Percentiles rank a stretch among this genome's conserved stretches.
Conservation (phyloP, 139 green algal genomes). For the Chlorella sorokiniana region DNA sequence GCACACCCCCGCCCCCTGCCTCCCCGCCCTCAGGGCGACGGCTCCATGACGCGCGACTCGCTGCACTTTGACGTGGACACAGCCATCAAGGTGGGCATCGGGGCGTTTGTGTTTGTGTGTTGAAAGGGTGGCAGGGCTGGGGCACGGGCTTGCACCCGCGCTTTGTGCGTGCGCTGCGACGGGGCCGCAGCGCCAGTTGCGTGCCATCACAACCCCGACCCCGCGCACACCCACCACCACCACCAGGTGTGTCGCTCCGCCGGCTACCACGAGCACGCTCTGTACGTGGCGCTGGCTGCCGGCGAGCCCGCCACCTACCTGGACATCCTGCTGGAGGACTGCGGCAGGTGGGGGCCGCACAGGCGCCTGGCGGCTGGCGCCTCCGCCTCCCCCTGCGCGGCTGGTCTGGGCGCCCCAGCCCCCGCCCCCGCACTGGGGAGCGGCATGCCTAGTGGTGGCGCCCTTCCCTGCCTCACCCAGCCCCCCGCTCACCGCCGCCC, state of each 20-base stretch:
- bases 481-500: too few relatives aligned
- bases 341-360: conserved; percentile 48
- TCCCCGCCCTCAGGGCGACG: not conserved
- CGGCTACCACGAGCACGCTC: conserved; percentile 90
- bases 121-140: too few relatives aligned
- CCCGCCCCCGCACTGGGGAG: too few relatives aligned
- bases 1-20: not conserved
- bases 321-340: conserved; percentile 91
- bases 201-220: not conserved
- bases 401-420: too few relatives aligned
- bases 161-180: too few relatives aligned
- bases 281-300: conserved; percentile 76
- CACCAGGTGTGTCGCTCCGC: conserved; percentile 71
- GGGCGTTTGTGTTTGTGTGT: not conserved
- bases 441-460: too few relatives aligned
- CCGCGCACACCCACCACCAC: not conserved
- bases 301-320: conserved; percentile 73
- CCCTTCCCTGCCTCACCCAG: too few relatives aligned
- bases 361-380: too few relatives aligned
- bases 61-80: conserved; percentile 87
- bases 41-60: conserved; percentile 23
- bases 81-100: conserved; percentile 73
- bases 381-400: not conserved
- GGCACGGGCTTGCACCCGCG: too few relatives aligned
- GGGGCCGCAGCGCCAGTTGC: too few relatives aligned